These are phyloP conservation scores for Gossypium schwendimanii DNA, from an alignment of 441 rosid genomes.

Conservation along the genomic window DNA sequence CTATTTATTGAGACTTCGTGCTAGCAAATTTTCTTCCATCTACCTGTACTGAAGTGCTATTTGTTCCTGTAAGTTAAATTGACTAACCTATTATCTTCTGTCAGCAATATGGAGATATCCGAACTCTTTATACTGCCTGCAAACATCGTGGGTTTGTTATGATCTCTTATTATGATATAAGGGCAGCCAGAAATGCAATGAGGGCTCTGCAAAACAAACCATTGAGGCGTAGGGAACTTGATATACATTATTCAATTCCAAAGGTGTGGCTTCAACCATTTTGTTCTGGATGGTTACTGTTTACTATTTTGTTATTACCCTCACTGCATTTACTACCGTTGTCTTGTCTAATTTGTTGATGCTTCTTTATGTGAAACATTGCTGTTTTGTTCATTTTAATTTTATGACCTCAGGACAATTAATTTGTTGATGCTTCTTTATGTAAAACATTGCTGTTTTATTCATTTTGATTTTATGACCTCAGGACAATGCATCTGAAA, in stretches of 20 bases:
- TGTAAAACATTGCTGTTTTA: background rate
- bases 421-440: too few relatives aligned
- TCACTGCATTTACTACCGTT: constrained; percentile 8
- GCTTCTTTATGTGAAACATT: background rate
- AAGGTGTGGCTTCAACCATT: constrained; percentile 31
- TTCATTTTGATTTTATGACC: constrained; percentile 14
- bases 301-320: constrained; percentile 7
- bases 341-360: constrained; percentile 2
- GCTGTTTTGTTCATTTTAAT: background rate
- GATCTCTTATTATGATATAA: constrained; percentile 59
- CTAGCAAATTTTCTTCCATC: constrained; percentile 5
- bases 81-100: constrained; percentile 20
- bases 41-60: background rate
- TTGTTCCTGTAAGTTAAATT: constrained; percentile 4
- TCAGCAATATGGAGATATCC: constrained; percentile 63
- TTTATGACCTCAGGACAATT: too few relatives aligned
- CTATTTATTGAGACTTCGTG: background rate
- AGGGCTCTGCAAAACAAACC: constrained; percentile 48
- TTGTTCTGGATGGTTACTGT: background rate
- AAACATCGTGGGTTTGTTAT: constrained; percentile 56
- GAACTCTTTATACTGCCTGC: constrained; percentile 44
- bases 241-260: constrained; percentile 51
- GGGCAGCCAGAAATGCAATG: constrained; percentile 60
- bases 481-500: constrained; percentile 44
- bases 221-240: constrained; percentile 46